phyloP scores from a whole-genome alignment of 2,329 filamentous ascomycete species.

The Penicillium sumatraense region DNA sequence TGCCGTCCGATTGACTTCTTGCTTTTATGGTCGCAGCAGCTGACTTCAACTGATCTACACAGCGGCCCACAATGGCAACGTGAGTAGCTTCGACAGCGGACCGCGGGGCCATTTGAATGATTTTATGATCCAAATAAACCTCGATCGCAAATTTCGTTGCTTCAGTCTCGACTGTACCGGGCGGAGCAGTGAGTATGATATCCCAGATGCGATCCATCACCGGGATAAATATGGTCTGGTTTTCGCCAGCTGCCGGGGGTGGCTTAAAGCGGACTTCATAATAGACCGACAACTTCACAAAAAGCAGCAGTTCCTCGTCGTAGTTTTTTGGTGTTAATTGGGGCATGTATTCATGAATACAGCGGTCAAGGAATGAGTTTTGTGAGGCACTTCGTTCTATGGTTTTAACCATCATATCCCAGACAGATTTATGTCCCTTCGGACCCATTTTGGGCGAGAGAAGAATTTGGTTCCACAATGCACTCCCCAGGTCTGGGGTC shows the following conservation, averaged over 20 bases:
- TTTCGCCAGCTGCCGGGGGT: conserved; percentile 48
- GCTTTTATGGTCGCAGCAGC: conserved; percentile 64
- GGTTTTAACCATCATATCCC: conserved; percentile 65
- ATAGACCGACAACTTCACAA: conserved; percentile 47
- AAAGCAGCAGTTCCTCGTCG: conserved; percentile 44
- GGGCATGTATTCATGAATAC: conserved; percentile 49
- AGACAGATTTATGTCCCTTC: conserved; percentile 68
- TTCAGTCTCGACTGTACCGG: conserved; percentile 66
- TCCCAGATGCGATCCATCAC: conserved; percentile 78
- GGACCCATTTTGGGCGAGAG: conserved; percentile 64
- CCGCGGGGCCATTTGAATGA: conserved; percentile 47
- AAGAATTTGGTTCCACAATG: conserved; percentile 75
- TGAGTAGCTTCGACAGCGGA: conserved; percentile 64
- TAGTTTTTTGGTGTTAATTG: conserved; percentile 43
- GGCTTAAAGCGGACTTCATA: conserved; percentile 62
- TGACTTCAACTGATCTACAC: conserved; percentile 69
- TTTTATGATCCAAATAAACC: conserved; percentile 66
- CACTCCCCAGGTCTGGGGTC: conserved; percentile 62
- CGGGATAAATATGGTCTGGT: conserved; percentile 50
- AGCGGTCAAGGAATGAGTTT: conserved; percentile 50
- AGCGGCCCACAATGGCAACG: conserved; percentile 72
- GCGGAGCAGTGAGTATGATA: conserved; percentile 72
- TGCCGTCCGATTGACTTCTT: conserved; percentile 43
- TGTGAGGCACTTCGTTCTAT: conserved; percentile 32
- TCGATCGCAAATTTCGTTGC: conserved; percentile 74